Base-by-base conservation (phyloP, 169 alveolate genomes). In the Cryptosporidium muris region DNA sequence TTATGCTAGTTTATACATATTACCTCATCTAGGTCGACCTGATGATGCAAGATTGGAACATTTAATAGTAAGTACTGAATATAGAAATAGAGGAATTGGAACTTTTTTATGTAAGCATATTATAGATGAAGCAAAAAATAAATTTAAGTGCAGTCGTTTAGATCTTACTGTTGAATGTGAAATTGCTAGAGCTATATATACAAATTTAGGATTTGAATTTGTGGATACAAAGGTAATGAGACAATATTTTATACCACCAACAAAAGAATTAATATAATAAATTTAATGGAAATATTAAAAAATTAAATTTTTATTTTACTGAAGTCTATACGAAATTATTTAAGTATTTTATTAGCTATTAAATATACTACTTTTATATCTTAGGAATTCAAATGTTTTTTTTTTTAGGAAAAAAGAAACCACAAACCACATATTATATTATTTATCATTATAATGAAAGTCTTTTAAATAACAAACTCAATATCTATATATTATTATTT, bases 71-170 rank as follows among this genome's bases (percentile, higher is more conserved):
- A 58, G 74, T 16, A 11, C 40, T 8, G 68, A 54, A 12, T 74
- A 74, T 58, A 74, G 85, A 74, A 74, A 74, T 47, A 74, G 49
- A 49, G 85, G 85, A 48, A 52, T 74, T 11, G 85, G 85, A 14
- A 74, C 48, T 5, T 12, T 74, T 11, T 63, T 74, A 8, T 74
- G 85, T 12, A 54, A 58, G 6, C 62, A 74, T 5, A 74, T 74
- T 58, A 60, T 74, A 58, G 67, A 74, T 1, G 85, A 74, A 43
- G 85, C 85, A 2, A 74, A 74, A 42, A 74, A 60, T 14, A 74
- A 54, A 51, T 74, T 58, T 60, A 36, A 74, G 9, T 74, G 85
- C 60, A 68, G 85, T 14, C 42, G 85, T 58, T 58, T 74, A 34
- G 85, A 74, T 16, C 43, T 74, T 36, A 74, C 85, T 4, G 85